Conservation (phyloP, 2,329 filamentous ascomycete genomes). For the Nannizziopsis barbatae region DNA sequence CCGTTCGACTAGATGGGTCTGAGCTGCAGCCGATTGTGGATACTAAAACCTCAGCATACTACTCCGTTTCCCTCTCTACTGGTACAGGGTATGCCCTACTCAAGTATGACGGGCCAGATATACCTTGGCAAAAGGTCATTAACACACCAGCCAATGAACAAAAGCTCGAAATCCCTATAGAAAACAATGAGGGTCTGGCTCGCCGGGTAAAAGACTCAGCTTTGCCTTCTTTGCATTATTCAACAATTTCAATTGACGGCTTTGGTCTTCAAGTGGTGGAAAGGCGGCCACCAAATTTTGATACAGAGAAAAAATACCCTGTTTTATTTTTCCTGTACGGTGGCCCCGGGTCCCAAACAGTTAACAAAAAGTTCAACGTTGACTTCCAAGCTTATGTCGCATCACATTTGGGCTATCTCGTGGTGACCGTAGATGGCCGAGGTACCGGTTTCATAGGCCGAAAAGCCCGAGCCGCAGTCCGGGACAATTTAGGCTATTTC, state of each 20-base stretch:
- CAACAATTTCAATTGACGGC: conserved; percentile 72
- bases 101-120: conserved; percentile 67
- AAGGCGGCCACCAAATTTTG: conserved; percentile 79
- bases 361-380: conserved; percentile 66
- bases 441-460: conserved; percentile 88
- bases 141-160: conserved; percentile 57
- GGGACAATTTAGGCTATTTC: conserved; percentile 71
- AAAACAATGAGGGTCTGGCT: conserved; percentile 63
- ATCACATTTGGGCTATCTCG: conserved; percentile 75
- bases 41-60: conserved; percentile 62
- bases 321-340: conserved; percentile 93
- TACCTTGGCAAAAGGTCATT: conserved; percentile 85
- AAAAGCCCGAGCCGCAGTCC: conserved; percentile 66
- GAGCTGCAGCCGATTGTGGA: conserved; percentile 64
- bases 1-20: conserved; percentile 70
- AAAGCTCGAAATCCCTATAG: conserved; percentile 58
- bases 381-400: conserved; percentile 89
- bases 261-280: conserved; percentile 65
- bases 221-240: conserved; percentile 70
- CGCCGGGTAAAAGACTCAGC: conserved; percentile 63
- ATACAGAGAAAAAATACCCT: conserved; percentile 72
- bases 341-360: conserved; percentile 83
- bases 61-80: conserved; percentile 70
- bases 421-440: conserved; percentile 86
- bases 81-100: conserved; percentile 75